A percentile compares a stretch with the other conserved stretches of the same genome.
Evolutionary conservation across 2,329 filamentous ascomycete species (phyloP).

Genomic region (Setomelanomma holmii): DNA sequence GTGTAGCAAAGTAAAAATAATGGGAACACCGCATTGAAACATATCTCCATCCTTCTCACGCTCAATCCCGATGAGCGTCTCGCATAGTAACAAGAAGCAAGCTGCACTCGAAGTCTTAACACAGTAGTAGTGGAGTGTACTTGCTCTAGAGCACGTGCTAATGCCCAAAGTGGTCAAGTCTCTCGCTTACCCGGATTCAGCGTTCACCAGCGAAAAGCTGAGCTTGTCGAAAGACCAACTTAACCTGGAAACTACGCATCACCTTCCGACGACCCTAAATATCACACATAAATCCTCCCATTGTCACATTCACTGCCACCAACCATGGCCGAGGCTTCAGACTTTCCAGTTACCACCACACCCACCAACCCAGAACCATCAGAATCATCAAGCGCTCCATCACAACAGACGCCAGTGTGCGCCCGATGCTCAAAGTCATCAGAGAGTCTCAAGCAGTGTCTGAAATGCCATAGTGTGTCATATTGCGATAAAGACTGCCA

Average conservation of each 20-base stretch:
- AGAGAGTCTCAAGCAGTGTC: slow-evolving; percentile 44
- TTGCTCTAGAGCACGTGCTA: not conserved
- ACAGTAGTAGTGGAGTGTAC: no score
- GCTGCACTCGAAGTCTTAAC: no score
- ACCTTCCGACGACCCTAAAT: no score
- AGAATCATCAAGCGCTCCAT: not conserved
- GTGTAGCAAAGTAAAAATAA: not conserved
- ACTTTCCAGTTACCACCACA: not conserved
- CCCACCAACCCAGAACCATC: slow-evolving; percentile 17
- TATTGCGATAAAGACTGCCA: slow-evolving; percentile 53
- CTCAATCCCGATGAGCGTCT: no score
- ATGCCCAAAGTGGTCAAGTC: not conserved
- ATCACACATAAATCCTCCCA: not conserved
- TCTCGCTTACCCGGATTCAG: slow-evolving; percentile 1
- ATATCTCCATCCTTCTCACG: no score
- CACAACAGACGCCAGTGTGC: slow-evolving; percentile 18
- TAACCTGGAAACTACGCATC: no score
- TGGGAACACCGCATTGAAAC: no score
- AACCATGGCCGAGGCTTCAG: not conserved
- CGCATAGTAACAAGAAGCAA: no score
- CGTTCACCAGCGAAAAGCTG: slow-evolving; percentile 3
- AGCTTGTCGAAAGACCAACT: not conserved
- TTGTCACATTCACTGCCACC: not conserved
- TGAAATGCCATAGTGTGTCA: slow-evolving; percentile 47
- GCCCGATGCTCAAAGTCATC: slow-evolving; percentile 31